These are phyloP conservation scores for Manihot esculenta DNA, from an alignment of 441 rosid species.

Conservation along the genomic window DNA sequence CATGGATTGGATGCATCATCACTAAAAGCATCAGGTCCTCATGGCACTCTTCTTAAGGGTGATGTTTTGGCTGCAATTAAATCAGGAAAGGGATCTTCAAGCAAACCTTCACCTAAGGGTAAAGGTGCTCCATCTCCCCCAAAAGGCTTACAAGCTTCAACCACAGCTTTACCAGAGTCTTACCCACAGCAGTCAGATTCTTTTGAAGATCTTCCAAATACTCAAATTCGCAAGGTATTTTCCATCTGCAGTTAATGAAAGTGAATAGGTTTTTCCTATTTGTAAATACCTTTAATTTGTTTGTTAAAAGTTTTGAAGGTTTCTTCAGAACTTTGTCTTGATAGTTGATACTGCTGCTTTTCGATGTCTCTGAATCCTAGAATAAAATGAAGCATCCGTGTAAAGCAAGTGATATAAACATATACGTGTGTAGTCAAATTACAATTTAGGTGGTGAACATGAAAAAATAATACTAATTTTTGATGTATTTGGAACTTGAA, in stretches of 20 bases:
- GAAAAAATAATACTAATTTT: background rate
- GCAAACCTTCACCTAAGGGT: conserved; percentile 40
- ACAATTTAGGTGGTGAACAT: background rate
- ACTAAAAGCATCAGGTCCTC: conserved; percentile 77
- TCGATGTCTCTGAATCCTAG: background rate
- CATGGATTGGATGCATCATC: conserved; percentile 79
- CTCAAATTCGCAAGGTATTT: conserved; percentile 97
- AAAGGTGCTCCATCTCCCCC: conserved; percentile 46
- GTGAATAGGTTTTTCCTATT: background rate
- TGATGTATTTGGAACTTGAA: background rate
- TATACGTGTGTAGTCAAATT: background rate
- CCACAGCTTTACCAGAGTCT: conserved; percentile 36
- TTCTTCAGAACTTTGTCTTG: background rate
- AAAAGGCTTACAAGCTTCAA: conserved; percentile 38
- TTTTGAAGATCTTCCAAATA: conserved; percentile 83
- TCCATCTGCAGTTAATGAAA: background rate
- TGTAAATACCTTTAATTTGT: too few relatives aligned
- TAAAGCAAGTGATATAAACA: background rate
- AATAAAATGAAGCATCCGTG: conserved; percentile 7
- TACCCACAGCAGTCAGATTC: conserved; percentile 46
- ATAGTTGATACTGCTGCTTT: background rate
- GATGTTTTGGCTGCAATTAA: conserved; percentile 81
- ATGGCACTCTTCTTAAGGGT: conserved; percentile 80
- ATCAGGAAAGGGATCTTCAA: conserved; percentile 62
- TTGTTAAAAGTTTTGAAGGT: background rate